Evolutionary conservation across 768 basidiomycete species (phyloP).

Genomic region (Suillus discolor): DNA sequence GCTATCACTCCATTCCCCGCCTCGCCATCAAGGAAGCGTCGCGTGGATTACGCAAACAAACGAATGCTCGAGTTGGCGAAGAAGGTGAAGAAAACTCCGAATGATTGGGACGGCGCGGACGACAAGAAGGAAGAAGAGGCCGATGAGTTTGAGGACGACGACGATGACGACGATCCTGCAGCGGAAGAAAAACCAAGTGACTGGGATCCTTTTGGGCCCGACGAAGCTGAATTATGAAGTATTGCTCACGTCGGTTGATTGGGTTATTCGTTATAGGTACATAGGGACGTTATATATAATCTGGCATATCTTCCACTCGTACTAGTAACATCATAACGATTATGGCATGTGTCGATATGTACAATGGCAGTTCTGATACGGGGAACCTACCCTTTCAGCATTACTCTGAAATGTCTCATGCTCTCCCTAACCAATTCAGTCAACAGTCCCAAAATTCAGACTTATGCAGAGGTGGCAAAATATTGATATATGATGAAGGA

Average conservation of each 20-base stretch:
- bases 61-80: constrained; percentile 31
- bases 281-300: neutral
- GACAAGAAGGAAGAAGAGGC: constrained; percentile 24
- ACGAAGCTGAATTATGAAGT: constrained; percentile 27
- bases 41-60: constrained; percentile 33
- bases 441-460: neutral
- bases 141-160: constrained; percentile 21
- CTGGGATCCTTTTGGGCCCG: constrained; percentile 31
- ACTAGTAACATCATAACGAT: neutral
- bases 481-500: neutral
- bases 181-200: constrained; percentile 31
- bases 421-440: neutral
- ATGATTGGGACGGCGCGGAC: constrained; percentile 9
- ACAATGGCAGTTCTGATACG: neutral
- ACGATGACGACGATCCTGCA: constrained; percentile 21
- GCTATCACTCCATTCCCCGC: constrained; percentile 31
- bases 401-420: neutral
- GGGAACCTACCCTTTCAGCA: neutral
- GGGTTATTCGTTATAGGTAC: neutral
- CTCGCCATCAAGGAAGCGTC: constrained; percentile 27
- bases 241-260: neutral
- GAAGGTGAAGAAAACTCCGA: constrained; percentile 30
- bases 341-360: neutral
- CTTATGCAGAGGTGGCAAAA: neutral
- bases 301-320: neutral